These are phyloP conservation scores for Haplosporangium sp. DNA, from an alignment of 371 early-diverging fungal genomes.

Conservation along the genomic window DNA sequence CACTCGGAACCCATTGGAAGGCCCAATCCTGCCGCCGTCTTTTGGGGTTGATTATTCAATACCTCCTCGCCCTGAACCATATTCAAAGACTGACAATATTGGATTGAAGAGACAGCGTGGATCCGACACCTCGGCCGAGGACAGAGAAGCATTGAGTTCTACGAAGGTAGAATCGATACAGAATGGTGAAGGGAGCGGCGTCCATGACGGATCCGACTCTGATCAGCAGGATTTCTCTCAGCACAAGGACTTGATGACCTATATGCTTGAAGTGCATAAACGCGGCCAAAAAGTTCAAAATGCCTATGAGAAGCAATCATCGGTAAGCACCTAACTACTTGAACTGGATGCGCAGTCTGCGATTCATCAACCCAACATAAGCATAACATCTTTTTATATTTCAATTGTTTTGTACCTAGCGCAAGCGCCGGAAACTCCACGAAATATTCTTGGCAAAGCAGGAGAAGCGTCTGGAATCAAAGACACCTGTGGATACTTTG, in stretches of 20 bases:
- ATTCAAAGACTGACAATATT: slow-evolving; percentile 2
- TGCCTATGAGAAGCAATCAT: slow-evolving; percentile 46
- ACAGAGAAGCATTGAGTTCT: neutral
- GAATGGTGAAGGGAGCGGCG: slow-evolving; percentile 4
- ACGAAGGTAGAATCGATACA: neutral
- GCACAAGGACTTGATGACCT: slow-evolving; percentile 42
- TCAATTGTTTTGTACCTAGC: slow-evolving; percentile 13
- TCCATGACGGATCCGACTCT: slow-evolving; percentile 22
- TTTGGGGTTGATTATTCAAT: neutral
- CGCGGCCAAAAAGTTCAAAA: slow-evolving; percentile 48
- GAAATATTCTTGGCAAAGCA: slow-evolving; percentile 45
- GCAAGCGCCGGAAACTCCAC: slow-evolving; percentile 50
- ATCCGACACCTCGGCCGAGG: slow-evolving; percentile 2
- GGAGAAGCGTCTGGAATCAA: slow-evolving; percentile 26
- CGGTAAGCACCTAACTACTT: slow-evolving; percentile 18
- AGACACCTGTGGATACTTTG: slow-evolving; percentile 3
- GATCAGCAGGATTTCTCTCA: slow-evolving; percentile 38
- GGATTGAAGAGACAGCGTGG: slow-evolving; percentile 26
- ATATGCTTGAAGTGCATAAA: slow-evolving; percentile 46
- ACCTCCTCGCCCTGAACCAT: slow-evolving; percentile 6
- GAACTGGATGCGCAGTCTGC: neutral
- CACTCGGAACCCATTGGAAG: slow-evolving; percentile 23
- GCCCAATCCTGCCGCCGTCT: slow-evolving; percentile 5
- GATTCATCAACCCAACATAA: too few relatives aligned
- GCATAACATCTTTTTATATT: neutral